A percentile compares a stretch with the other conserved stretches of the same genome.
These are phyloP conservation scores for Brassica hybrid DNA, from an alignment of 441 rosid genomes.

Conservation along the genomic window DNA sequence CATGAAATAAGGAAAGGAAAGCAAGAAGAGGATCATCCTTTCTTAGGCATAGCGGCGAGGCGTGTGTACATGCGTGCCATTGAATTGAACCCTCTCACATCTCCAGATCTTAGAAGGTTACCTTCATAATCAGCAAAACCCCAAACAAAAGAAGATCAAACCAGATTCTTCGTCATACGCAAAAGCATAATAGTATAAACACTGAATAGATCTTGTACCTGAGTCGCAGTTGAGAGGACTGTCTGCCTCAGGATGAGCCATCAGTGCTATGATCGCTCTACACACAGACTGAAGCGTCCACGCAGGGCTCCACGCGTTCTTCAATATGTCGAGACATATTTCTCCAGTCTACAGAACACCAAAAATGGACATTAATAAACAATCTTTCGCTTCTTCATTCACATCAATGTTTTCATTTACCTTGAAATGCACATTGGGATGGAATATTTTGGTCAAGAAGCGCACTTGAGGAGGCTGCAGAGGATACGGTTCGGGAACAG, in stretches of 20 bases:
- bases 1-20: slow-evolving; percentile 3
- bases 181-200: background rate
- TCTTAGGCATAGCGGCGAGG: slow-evolving; percentile 93
- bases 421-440: slow-evolving; percentile 98
- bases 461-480: slow-evolving; percentile 99
- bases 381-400: background rate
- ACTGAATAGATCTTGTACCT: slow-evolving; percentile 48
- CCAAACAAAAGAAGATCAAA: slow-evolving; percentile 3
- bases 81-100: slow-evolving; percentile 87
- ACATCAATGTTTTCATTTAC: slow-evolving; percentile 37
- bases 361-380: background rate
- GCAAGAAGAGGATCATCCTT: slow-evolving; percentile 59
- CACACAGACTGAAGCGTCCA: slow-evolving; percentile 93
- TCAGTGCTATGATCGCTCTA: slow-evolving; percentile 95
- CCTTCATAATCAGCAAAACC: slow-evolving; percentile 48
- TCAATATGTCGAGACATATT: slow-evolving; percentile 96
- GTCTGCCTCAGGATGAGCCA: slow-evolving; percentile 99
- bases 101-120: slow-evolving; percentile 93
- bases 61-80: slow-evolving; percentile 98
- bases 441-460: slow-evolving; percentile 96
- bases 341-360: slow-evolving; percentile 74
- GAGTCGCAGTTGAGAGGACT: slow-evolving; percentile 99
- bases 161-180: too few relatives aligned
- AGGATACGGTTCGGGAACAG: slow-evolving; percentile 98
- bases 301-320: slow-evolving; percentile 99